These are phyloP conservation scores for Penicillium malachiteum DNA, from an alignment of 495 filamentous ascomycete species.

Conservation along the genomic window DNA sequence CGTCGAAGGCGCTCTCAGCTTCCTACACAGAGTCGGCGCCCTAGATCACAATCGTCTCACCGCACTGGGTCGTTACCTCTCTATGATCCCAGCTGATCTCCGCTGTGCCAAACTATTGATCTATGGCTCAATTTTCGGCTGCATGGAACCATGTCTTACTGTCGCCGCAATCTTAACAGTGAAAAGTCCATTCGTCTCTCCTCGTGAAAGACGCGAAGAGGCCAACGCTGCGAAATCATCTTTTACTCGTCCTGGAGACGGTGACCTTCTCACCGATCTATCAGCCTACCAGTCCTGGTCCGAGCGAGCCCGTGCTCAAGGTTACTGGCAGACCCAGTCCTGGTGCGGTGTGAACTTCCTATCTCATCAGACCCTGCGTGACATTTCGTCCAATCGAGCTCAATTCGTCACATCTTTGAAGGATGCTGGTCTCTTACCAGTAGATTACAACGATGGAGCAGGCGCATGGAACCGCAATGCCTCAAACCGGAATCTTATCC, in stretches of 20 bases:
- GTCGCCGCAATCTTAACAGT: conserved; percentile 87
- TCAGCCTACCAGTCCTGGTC: conserved; percentile 81
- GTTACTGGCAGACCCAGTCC: conserved; percentile 60
- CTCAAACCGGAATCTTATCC: conserved; percentile 62
- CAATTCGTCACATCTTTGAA: conserved; percentile 85
- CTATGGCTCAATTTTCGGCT: conserved; percentile 90
- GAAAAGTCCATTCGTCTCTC: conserved; percentile 79
- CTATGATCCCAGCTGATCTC: conserved; percentile 92
- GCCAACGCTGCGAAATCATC: conserved; percentile 70
- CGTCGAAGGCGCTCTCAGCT: conserved; percentile 75
- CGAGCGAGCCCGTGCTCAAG: conserved; percentile 53
- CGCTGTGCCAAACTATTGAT: conserved; percentile 94
- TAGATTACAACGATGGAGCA: conserved; percentile 39
- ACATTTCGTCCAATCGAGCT: conserved; percentile 80
- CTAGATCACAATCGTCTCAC: conserved; percentile 82
- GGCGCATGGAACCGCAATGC: conserved; percentile 50
- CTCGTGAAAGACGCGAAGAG: conserved; percentile 76
- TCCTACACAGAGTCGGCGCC: conserved; percentile 84
- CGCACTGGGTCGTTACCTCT: conserved; percentile 83
- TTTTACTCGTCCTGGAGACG: conserved; percentile 69
- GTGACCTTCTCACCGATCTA: conserved; percentile 85
- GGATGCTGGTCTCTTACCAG: conserved; percentile 76
- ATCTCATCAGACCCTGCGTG: conserved; percentile 75
- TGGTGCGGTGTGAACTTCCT: conserved; percentile 92
- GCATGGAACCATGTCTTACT: conserved; percentile 82